phyloP scores from a whole-genome alignment of 139 green algal species.

The Chlorella sp. region DNA sequence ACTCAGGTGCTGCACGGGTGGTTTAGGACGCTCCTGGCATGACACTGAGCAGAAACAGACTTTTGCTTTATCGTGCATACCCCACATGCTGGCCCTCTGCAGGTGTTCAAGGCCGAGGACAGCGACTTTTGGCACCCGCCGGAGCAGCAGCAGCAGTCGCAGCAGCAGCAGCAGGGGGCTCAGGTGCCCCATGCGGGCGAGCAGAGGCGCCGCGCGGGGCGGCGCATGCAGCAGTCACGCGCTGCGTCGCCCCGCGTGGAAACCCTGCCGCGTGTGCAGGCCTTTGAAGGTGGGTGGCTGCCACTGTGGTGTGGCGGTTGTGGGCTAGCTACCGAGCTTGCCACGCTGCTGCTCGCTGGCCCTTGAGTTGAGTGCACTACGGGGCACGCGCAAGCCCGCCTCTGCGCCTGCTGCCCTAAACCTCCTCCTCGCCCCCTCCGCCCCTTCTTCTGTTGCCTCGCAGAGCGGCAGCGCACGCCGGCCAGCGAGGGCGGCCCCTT shows the following conservation, averaged over 20 bases:
- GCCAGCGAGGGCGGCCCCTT: neutral
- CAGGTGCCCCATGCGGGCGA: neutral
- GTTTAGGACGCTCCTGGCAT: neutral
- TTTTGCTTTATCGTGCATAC: neutral
- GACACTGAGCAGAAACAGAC: neutral
- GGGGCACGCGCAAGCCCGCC: no score
- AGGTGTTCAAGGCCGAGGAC: slow-evolving; percentile 47
- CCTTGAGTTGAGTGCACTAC: neutral
- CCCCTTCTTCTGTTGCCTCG: neutral
- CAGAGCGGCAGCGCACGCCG: slow-evolving; percentile 18
- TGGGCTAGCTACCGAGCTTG: neutral
- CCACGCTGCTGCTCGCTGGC: neutral
- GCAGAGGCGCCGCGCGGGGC: no score
- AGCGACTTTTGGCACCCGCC: neutral
- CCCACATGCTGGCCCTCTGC: no score
- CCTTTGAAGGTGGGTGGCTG: slow-evolving; percentile 20
- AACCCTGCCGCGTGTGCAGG: neutral
- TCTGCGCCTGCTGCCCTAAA: no score
- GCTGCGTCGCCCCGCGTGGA: neutral
- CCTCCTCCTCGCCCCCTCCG: no score
- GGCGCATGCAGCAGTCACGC: neutral
- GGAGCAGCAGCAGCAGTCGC: neutral
- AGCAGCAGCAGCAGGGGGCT: slow-evolving; percentile 1
- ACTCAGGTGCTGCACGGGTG: neutral
- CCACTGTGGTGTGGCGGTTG: neutral